phyloP scores from a whole-genome alignment of 2,329 filamentous ascomycete genomes.

The Daldinia sp. region DNA sequence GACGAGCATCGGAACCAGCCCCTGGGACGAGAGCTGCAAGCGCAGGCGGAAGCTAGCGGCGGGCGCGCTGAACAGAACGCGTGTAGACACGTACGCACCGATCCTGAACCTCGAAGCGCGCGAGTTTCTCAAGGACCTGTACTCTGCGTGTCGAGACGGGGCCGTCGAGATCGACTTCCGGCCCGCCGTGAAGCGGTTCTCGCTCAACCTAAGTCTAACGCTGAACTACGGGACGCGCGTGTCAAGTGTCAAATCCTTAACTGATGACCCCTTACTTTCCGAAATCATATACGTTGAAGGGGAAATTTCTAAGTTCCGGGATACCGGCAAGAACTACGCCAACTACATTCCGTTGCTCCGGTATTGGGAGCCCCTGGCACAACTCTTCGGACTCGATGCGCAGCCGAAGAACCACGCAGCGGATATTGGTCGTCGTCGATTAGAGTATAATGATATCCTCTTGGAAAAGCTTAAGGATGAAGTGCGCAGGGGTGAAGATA shows the following conservation, averaged over 20 bases:
- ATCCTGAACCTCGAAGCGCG: constrained; percentile 74
- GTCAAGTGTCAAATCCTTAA: constrained; percentile 36
- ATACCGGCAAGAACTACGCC: constrained; percentile 74
- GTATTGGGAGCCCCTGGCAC: constrained; percentile 64
- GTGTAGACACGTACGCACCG: constrained; percentile 74
- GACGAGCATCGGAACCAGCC: constrained; percentile 70
- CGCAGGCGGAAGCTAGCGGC: constrained; percentile 74
- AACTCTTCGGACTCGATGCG: constrained; percentile 36
- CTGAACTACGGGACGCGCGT: constrained; percentile 72
- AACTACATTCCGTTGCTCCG: constrained; percentile 72
- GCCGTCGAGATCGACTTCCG: constrained; percentile 67
- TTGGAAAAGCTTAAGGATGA: constrained; percentile 68
- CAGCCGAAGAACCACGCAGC: constrained; percentile 55
- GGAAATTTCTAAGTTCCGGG: constrained; percentile 71
- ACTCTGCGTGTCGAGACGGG: constrained; percentile 66
- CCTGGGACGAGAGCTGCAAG: constrained; percentile 77
- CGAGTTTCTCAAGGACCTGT: constrained; percentile 68
- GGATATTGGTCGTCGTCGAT: constrained; percentile 67
- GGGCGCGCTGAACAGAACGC: constrained; percentile 72
- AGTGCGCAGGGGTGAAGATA: constrained; percentile 70
- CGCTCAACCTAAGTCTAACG: constrained; percentile 72
- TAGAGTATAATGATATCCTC: constrained; percentile 69
- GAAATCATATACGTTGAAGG: constrained; percentile 73
- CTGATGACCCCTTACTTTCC: constrained; percentile 62
- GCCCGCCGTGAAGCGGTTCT: constrained; percentile 71